phyloP scores from a whole-genome alignment of 1,139 yeast species.

The Groenewaldozyma auringiensis region DNA sequence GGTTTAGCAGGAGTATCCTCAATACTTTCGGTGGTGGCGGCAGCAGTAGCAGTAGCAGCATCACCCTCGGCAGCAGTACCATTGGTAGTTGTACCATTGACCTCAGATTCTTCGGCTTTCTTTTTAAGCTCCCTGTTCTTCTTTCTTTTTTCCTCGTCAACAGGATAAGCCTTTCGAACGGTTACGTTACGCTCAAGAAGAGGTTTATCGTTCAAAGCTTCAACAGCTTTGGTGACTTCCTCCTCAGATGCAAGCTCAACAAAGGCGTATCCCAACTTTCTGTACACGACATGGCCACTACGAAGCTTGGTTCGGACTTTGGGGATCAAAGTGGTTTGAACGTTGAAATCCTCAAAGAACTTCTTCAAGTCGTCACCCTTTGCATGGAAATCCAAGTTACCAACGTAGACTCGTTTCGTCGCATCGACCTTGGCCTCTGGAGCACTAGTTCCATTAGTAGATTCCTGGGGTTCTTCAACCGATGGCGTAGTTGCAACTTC shows the following conservation, averaged over 20 bases:
- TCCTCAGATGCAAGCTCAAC: constrained; percentile 49
- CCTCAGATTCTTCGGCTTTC: not conserved
- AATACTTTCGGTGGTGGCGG: not conserved
- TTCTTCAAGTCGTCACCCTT: constrained; percentile 22
- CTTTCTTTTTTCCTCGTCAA: not conserved
- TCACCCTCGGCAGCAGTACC: not conserved
- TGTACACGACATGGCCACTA: constrained; percentile 14
- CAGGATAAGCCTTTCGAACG: constrained; percentile 43
- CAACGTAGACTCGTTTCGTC: constrained; percentile 24
- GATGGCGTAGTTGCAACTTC: not conserved
- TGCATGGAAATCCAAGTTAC: constrained; percentile 29
- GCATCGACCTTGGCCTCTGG: not conserved
- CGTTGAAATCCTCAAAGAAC: constrained; percentile 24
- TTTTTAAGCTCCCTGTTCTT: constrained; percentile 2
- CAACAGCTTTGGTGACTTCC: constrained; percentile 42
- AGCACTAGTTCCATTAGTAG: constrained; percentile 1
- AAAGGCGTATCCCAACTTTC: constrained; percentile 57
- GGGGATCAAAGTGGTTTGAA: constrained; percentile 18
- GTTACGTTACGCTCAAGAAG: constrained; percentile 42
- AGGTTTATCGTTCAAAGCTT: constrained; percentile 41
- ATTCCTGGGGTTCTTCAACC: not conserved
- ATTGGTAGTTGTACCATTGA: no score
- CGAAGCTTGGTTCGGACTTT: constrained; percentile 11
- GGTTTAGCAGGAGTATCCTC: constrained; percentile 2
- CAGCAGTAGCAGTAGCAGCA: not conserved